phyloP scores from a whole-genome alignment of 164 flowering plant genomes.

The Nymphaea thermarum region DNA sequence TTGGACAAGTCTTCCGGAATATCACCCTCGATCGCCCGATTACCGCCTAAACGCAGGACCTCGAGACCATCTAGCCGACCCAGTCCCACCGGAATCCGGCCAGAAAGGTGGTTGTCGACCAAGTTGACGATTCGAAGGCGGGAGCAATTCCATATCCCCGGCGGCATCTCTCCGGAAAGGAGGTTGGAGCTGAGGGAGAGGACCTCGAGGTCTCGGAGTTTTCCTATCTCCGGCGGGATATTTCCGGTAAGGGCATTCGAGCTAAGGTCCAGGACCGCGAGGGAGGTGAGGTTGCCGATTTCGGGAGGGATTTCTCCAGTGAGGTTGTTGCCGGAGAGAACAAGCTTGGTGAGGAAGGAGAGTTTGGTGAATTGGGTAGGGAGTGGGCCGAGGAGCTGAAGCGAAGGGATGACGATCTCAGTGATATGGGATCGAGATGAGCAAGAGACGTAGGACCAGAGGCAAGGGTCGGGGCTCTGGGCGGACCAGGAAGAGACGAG shows the following conservation, averaged over 20 bases:
- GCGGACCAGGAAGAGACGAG: constrained; percentile 47
- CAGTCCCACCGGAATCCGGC: constrained; percentile 32
- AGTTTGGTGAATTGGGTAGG: constrained; percentile 33
- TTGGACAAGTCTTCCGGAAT: constrained; percentile 39
- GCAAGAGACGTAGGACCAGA: constrained; percentile 40
- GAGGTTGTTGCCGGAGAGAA: constrained; percentile 29
- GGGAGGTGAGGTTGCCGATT: constrained; percentile 25
- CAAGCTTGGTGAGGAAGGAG: constrained; percentile 22
- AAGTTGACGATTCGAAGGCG: constrained; percentile 28
- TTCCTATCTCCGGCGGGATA: constrained; percentile 34
- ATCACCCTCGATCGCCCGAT: constrained; percentile 30
- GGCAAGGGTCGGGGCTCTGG: constrained; percentile 37
- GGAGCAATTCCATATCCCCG: constrained; percentile 34
- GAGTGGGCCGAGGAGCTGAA: constrained; percentile 26
- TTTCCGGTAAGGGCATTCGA: constrained; percentile 31
- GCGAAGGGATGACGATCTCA: constrained; percentile 29
- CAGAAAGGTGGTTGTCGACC: constrained; percentile 41
- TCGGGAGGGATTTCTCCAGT: constrained; percentile 39
- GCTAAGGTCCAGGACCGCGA: constrained; percentile 39
- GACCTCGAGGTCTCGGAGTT: constrained; percentile 17
- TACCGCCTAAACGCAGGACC: constrained; percentile 47
- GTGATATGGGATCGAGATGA: constrained; percentile 21
- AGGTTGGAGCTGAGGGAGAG: constrained; percentile 31
- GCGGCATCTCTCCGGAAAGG: constrained; percentile 28
- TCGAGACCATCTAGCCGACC: constrained; percentile 26